phyloP scores from a whole-genome alignment of 108 stramenopile species.

The Hondaea fermentalgiana region DNA sequence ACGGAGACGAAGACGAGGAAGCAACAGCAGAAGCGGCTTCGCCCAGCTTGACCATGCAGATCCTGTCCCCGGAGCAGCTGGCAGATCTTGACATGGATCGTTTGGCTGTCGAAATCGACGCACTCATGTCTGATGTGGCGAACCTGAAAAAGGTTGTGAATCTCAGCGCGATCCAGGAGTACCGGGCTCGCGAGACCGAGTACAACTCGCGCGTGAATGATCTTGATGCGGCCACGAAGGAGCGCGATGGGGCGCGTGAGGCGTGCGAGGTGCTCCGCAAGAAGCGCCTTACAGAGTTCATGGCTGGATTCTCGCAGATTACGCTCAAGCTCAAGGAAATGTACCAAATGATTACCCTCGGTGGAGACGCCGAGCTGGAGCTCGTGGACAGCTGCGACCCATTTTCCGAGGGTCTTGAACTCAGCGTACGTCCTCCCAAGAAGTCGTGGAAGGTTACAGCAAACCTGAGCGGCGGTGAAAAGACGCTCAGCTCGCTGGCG shows the following conservation, averaged over 20 bases:
- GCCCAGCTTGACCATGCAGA: slow-evolving; percentile 19
- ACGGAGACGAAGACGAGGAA: slow-evolving; percentile 13
- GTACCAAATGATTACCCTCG: slow-evolving; percentile 99
- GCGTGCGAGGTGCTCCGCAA: slow-evolving; percentile 81
- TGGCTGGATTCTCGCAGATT: slow-evolving; percentile 91
- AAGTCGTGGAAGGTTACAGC: slow-evolving; percentile 98
- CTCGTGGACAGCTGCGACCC: slow-evolving; percentile 97
- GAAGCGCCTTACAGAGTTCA: slow-evolving; percentile 89
- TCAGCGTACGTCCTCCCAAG: slow-evolving; percentile 94
- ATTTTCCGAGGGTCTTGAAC: slow-evolving; percentile 92
- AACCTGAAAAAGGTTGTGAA: slow-evolving; percentile 75
- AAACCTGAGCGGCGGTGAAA: slow-evolving; percentile 95
- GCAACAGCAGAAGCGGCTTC: no score
- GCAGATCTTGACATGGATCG: not conserved
- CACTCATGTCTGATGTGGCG: slow-evolving; percentile 66
- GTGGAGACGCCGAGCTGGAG: slow-evolving; percentile 97
- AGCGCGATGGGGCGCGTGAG: slow-evolving; percentile 68
- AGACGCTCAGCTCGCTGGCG: slow-evolving; percentile 91
- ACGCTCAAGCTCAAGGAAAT: slow-evolving; percentile 97
- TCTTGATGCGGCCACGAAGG: slow-evolving; percentile 76
- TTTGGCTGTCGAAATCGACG: slow-evolving; percentile 58
- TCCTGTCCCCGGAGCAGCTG: slow-evolving; percentile 48
- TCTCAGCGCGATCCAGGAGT: slow-evolving; percentile 83
- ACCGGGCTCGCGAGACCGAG: slow-evolving; percentile 77
- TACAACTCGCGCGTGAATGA: slow-evolving; percentile 70